Conservation (phyloP, 768 basidiomycete genomes). For the Rhodotorula sphaerocarpa region DNA sequence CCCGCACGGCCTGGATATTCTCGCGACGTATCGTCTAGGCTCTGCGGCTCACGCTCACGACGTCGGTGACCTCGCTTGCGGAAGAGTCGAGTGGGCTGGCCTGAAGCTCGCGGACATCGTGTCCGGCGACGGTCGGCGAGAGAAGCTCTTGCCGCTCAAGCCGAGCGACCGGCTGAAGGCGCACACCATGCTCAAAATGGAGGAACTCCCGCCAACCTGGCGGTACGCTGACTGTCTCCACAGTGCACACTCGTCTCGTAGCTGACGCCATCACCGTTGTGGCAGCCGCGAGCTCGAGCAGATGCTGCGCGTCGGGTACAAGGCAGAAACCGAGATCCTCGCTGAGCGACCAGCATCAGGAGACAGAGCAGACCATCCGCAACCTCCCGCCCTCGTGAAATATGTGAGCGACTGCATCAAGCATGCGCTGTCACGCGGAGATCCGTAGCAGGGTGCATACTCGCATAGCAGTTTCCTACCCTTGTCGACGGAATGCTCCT, state of each 20-base stretch:
- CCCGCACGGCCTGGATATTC: conserved; percentile 83
- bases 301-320: conserved; percentile 72
- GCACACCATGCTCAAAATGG: conserved; percentile 54
- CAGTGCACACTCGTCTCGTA: too few species aligned
- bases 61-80: conserved; percentile 51
- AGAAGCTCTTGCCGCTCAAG: conserved; percentile 61
- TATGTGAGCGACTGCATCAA: too few species aligned
- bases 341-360: too few species aligned
- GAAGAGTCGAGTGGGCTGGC: conserved; percentile 71
- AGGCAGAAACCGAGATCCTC: conserved; percentile 76
- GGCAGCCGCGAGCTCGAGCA: conserved; percentile 67
- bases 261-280: background rate
- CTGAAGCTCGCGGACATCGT: conserved; percentile 46
- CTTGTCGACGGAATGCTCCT: too few species aligned
- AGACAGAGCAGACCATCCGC: too few species aligned
- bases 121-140: conserved; percentile 57
- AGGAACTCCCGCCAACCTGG: conserved; percentile 56
- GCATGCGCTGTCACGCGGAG: too few species aligned
- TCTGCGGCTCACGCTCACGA: conserved; percentile 66
- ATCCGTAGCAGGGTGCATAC: too few species aligned
- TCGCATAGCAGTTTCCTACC: too few species aligned
- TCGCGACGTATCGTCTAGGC: conserved; percentile 77
- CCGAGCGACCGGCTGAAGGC: conserved; percentile 70
- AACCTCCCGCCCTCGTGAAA: too few species aligned
- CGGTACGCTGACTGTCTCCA: conserved; percentile 53